Conservation (phyloP, 2,329 filamentous ascomycete genomes). For the Beauveria sp. region DNA sequence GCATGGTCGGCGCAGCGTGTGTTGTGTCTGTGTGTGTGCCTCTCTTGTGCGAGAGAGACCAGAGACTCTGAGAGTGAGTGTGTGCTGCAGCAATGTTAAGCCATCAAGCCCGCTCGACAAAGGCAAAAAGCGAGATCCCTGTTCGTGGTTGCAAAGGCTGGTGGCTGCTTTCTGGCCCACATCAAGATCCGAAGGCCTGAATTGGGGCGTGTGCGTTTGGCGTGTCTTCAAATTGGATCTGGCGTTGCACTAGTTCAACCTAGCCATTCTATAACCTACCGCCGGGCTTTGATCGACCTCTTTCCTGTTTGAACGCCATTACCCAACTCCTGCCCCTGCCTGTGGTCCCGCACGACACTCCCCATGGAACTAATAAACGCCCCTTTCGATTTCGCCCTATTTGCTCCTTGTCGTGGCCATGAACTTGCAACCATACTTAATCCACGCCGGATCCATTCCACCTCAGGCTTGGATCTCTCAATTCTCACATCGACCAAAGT, state of each 20-base stretch:
- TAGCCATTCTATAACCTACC: constrained; percentile 3
- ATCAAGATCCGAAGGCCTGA: constrained; percentile 28
- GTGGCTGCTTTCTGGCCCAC: constrained; percentile 26
- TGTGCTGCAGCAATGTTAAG: neutral
- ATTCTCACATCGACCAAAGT: neutral
- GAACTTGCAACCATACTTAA: constrained; percentile 11
- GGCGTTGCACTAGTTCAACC: constrained; percentile 11
- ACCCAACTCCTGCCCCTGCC: neutral
- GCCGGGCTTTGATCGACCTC: constrained; percentile 10
- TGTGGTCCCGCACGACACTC: constrained; percentile 4
- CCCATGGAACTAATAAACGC: constrained; percentile 6
- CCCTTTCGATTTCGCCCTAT: constrained; percentile 11
- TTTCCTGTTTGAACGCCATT: constrained; percentile 5
- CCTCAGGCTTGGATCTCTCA: neutral
- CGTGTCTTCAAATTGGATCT: constrained; percentile 11
- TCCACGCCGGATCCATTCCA: constrained; percentile 2
- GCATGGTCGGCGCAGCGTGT: neutral
- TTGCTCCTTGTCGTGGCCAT: constrained; percentile 9
- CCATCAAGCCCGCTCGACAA: constrained; percentile 7
- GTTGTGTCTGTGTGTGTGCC: neutral
- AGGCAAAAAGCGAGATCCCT: constrained; percentile 14
- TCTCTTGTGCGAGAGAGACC: neutral
- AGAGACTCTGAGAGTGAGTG: neutral
- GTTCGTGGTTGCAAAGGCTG: constrained; percentile 3
- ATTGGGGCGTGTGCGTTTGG: constrained; percentile 11